Evolutionary conservation across 345 rosid genomes (phyloP).

Genomic region (Toxicodendron radicans): DNA sequence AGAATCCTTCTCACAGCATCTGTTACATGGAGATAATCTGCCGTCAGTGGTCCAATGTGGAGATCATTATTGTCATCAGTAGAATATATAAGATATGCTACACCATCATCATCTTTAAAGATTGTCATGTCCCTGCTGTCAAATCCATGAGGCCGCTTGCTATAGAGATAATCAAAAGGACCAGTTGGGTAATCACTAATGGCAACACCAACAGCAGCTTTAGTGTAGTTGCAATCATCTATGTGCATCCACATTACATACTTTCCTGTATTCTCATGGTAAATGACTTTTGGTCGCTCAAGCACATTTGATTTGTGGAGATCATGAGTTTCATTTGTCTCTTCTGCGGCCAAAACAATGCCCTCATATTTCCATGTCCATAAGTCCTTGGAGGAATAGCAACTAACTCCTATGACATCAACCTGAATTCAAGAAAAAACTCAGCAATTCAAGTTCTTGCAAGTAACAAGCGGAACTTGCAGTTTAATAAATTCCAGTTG

Average conservation of each 20-base stretch:
- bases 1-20: slow-evolving; percentile 54
- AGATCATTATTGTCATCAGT: slow-evolving; percentile 88
- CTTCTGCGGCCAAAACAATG: slow-evolving; percentile 71
- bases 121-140: slow-evolving; percentile 97
- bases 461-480: not conserved
- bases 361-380: slow-evolving; percentile 96
- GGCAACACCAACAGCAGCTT: slow-evolving; percentile 89
- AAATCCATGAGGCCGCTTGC: slow-evolving; percentile 80
- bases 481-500: too few relatives aligned
- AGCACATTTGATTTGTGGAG: slow-evolving; percentile 84
- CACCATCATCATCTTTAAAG: slow-evolving; percentile 80
- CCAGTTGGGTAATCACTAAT: slow-evolving; percentile 71
- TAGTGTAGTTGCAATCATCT: slow-evolving; percentile 87
- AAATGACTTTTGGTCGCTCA: slow-evolving; percentile 90
- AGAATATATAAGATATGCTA: slow-evolving; percentile 78
- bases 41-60: slow-evolving; percentile 77
- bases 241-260: slow-evolving; percentile 99
- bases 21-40: slow-evolving; percentile 70
- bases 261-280: slow-evolving; percentile 66
- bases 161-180: slow-evolving; percentile 70
- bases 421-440: slow-evolving; percentile 48
- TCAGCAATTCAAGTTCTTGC: not conserved
- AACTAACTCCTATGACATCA: slow-evolving; percentile 89
- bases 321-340: slow-evolving; percentile 68
- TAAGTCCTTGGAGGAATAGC: slow-evolving; percentile 92